Percentiles rank a stretch among this genome's conserved stretches.
Conservation (phyloP, 768 basidiomycete genomes). For the Pleurotus citrinopileatus region DNA sequence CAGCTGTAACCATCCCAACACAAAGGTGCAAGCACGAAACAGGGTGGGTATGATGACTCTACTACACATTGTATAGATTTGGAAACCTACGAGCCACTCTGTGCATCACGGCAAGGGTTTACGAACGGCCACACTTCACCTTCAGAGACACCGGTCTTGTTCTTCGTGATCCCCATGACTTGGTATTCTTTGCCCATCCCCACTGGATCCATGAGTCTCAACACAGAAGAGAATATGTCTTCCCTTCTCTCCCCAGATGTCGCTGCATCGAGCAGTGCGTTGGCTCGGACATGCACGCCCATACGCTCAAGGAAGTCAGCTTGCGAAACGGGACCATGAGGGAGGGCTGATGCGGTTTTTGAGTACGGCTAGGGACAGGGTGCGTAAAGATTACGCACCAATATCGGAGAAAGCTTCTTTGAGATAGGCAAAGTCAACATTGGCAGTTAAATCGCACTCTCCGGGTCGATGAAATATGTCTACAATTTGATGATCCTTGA, state of each 20-base stretch:
- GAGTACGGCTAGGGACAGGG: background rate
- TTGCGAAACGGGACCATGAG: slow-evolving; percentile 75
- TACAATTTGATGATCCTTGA: slow-evolving; percentile 82
- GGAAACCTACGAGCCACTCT: too few relatives aligned
- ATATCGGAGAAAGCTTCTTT: slow-evolving; percentile 68
- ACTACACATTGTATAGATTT: too few relatives aligned
- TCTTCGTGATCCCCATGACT: slow-evolving; percentile 58
- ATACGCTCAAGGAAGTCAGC: slow-evolving; percentile 73
- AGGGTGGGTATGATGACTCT: too few relatives aligned
- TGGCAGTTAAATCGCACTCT: slow-evolving; percentile 89
- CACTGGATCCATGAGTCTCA: slow-evolving; percentile 69
- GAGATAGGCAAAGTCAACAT: slow-evolving; percentile 92
- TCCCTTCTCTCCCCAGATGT: slow-evolving; percentile 43
- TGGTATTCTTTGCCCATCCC: slow-evolving; percentile 91
- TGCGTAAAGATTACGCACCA: slow-evolving; percentile 39
- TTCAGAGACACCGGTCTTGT: background rate
- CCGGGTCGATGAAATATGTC: slow-evolving; percentile 86
- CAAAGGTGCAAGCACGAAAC: too few relatives aligned
- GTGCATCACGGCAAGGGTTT: too few relatives aligned
- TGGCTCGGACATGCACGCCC: slow-evolving; percentile 68
- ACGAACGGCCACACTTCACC: slow-evolving; percentile 33
- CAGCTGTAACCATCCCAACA: too few relatives aligned
- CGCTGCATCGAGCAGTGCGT: slow-evolving; percentile 54
- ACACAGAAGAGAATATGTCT: slow-evolving; percentile 57
- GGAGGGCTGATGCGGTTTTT: slow-evolving; percentile 24